Evolutionary conservation across 148 eudicot genomes (phyloP).

Genomic region (Fagopyrum homotropicum): DNA sequence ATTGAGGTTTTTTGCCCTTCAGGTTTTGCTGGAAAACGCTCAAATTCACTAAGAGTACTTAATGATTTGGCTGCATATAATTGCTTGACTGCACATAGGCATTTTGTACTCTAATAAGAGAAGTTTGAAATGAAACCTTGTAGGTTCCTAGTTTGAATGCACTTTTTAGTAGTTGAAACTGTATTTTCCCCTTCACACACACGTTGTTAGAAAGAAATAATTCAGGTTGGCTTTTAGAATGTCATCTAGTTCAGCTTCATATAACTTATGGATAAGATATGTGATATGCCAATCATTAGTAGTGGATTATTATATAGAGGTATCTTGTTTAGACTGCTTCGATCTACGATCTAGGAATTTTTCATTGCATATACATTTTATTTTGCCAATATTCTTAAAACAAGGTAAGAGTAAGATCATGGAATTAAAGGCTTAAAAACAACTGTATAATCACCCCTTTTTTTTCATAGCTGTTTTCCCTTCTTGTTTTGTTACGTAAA

Average conservation of each 20-base stretch:
- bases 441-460: neutral
- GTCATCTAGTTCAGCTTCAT: neutral
- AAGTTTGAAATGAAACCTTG: neutral
- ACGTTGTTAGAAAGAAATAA: neutral
- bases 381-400: neutral
- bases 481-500: neutral
- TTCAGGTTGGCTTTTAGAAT: neutral
- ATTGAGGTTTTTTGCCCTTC: no score
- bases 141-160: neutral
- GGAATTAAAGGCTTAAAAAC: neutral
- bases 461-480: neutral
- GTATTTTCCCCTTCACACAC: no score
- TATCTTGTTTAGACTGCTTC: neutral
- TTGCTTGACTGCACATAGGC: no score
- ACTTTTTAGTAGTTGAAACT: neutral
- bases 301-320: no score
- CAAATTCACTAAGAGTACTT: no score
- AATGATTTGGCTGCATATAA: no score
- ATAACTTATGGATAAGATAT: neutral
- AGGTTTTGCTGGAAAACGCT: no score
- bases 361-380: neutral
- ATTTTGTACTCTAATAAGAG: no score
- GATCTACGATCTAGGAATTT: neutral
- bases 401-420: neutral
- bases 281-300: neutral